Evolutionary conservation across 495 filamentous ascomycete genomes (phyloP).

Genomic region (Tuber melanosporum): DNA sequence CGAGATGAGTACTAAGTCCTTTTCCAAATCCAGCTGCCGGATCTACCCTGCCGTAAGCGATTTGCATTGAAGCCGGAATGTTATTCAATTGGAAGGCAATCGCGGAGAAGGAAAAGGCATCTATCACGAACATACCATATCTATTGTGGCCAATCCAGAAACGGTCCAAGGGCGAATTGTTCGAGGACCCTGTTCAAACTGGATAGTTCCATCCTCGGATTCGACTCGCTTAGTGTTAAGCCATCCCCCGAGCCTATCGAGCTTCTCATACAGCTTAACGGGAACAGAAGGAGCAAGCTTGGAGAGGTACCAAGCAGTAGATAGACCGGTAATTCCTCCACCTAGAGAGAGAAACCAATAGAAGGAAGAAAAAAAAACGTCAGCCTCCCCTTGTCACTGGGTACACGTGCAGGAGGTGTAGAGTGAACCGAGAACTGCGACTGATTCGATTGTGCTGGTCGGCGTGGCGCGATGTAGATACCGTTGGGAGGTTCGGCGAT

Average conservation of each 20-base stretch:
- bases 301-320: slow-evolving; percentile 66
- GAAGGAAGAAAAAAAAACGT: not conserved
- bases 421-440: slow-evolving; percentile 40
- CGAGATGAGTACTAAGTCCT: slow-evolving; percentile 56
- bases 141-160: slow-evolving; percentile 49
- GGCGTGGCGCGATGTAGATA: not conserved
- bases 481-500: not conserved
- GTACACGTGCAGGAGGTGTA: slow-evolving; percentile 6
- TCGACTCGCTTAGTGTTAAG: slow-evolving; percentile 58
- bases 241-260: slow-evolving; percentile 72
- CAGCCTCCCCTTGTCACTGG: slow-evolving; percentile 9
- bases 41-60: slow-evolving; percentile 48
- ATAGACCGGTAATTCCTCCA: slow-evolving; percentile 84
- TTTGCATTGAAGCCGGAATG: not conserved
- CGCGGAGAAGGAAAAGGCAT: not conserved
- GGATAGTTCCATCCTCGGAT: slow-evolving; percentile 51
- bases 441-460: slow-evolving; percentile 29
- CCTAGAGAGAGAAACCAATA: slow-evolving; percentile 45
- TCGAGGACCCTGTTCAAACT: slow-evolving; percentile 82
- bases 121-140: slow-evolving; percentile 50
- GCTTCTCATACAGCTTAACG: slow-evolving; percentile 75
- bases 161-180: slow-evolving; percentile 57
- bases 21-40: slow-evolving; percentile 53
- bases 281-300: slow-evolving; percentile 50
- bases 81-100: not conserved